These are phyloP conservation scores for Wallacemonas sp. DNA, from an alignment of 208 protist species.

Conservation along the genomic window DNA sequence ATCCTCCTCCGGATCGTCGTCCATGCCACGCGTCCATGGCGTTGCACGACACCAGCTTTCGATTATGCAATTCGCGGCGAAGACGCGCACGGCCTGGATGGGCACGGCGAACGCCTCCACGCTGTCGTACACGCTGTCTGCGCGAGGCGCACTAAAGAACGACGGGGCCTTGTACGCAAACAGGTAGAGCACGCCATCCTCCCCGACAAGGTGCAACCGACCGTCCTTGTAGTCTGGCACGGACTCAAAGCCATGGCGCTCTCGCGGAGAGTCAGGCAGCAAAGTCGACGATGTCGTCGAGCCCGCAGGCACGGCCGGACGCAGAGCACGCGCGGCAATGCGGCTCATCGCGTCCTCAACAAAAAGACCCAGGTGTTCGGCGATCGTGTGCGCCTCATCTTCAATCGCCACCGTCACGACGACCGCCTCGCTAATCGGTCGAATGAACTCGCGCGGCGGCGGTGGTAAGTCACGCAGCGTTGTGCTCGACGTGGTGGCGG, in stretches of 20 bases:
- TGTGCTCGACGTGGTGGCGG: background rate
- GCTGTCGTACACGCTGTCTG: background rate
- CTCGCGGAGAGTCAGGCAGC: background rate
- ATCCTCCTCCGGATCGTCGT: slow-evolving; percentile 55
- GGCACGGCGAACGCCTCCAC: slow-evolving; percentile 37
- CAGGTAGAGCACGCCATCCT: slow-evolving; percentile 62
- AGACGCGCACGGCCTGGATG: slow-evolving; percentile 51
- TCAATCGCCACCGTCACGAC: slow-evolving; percentile 11
- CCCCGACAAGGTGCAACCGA: slow-evolving; percentile 62
- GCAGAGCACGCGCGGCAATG: background rate
- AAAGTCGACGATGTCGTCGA: background rate
- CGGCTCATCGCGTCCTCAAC: slow-evolving; percentile 8
- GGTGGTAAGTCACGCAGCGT: background rate
- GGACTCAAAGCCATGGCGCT: slow-evolving; percentile 36
- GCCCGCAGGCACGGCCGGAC: background rate
- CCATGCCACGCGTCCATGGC: slow-evolving; percentile 52
- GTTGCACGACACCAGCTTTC: slow-evolving; percentile 50
- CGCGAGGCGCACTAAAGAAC: background rate
- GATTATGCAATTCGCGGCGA: slow-evolving; percentile 42
- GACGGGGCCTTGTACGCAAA: slow-evolving; percentile 57
- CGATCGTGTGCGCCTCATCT: slow-evolving; percentile 10
- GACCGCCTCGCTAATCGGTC: slow-evolving; percentile 10
- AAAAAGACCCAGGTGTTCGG: background rate
- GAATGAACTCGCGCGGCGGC: slow-evolving; percentile 4
- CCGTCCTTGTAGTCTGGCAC: slow-evolving; percentile 53